Evolutionary conservation across 805 yeast species (phyloP).

Genomic region (Candida suzukii): DNA sequence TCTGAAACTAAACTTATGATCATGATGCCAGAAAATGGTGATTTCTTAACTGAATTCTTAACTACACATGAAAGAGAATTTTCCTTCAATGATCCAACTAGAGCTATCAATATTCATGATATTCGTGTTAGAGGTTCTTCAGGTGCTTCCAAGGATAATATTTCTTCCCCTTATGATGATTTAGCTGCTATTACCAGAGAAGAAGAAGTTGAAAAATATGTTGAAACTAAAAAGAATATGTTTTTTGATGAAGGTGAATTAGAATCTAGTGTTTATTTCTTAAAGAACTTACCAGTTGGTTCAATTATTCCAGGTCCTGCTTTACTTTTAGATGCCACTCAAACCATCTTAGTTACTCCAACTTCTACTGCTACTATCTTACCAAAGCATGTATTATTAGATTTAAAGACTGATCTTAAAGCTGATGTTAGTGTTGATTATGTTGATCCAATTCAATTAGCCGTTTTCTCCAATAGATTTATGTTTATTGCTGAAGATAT

Average conservation of each 20-base stretch:
- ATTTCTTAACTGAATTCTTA: slow-evolving; percentile 39
- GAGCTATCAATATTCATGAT: slow-evolving; percentile 58
- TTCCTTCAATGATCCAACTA: slow-evolving; percentile 51
- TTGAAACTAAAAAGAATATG: neutral
- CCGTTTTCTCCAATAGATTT: slow-evolving; percentile 39
- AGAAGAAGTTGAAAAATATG: neutral
- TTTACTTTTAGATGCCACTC: slow-evolving; percentile 28
- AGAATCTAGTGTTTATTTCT: slow-evolving; percentile 31
- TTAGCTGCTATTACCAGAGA: neutral
- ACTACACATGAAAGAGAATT: slow-evolving; percentile 58
- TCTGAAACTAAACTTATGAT: slow-evolving; percentile 76
- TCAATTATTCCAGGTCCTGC: slow-evolving; percentile 43
- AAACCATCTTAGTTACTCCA: slow-evolving; percentile 30
- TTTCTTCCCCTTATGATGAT: slow-evolving; percentile 1
- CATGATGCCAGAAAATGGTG: slow-evolving; percentile 19
- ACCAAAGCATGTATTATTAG: slow-evolving; percentile 28
- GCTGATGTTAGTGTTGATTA: slow-evolving; percentile 32
- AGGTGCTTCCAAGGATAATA: neutral
- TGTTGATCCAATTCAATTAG: slow-evolving; percentile 37
- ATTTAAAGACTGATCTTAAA: slow-evolving; percentile 11
- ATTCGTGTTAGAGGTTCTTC: slow-evolving; percentile 45
- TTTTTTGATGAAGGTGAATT: slow-evolving; percentile 15
- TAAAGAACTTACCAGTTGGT: slow-evolving; percentile 45
- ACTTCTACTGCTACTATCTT: slow-evolving; percentile 24
- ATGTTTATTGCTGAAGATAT: slow-evolving; percentile 46